These are phyloP conservation scores for Diutina sp. DNA, from an alignment of 1,139 yeast genomes.

Conservation along the genomic window DNA sequence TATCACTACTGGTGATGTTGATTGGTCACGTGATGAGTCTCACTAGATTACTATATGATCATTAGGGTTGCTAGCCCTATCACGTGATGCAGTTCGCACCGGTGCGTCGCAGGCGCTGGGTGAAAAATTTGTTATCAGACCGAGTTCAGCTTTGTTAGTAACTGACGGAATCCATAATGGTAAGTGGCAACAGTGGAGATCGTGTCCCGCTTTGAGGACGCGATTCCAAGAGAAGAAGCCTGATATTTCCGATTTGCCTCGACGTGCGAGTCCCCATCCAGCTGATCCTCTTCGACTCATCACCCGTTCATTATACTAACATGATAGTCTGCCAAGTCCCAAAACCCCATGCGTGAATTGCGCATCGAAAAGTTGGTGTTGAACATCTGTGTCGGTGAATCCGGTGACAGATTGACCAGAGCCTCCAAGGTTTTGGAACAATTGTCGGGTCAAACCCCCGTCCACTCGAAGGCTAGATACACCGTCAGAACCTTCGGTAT, in stretches of 20 bases:
- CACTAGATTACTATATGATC: too few species aligned
- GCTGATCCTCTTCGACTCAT: neutral
- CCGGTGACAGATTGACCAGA: slow-evolving; percentile 99
- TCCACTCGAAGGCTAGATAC: slow-evolving; percentile 99
- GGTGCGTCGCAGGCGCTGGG: neutral
- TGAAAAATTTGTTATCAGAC: neutral
- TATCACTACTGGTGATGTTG: too few species aligned
- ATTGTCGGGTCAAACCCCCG: slow-evolving; percentile 99
- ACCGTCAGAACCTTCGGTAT: slow-evolving; percentile 99
- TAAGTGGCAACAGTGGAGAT: neutral
- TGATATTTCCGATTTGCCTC: neutral
- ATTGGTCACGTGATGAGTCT: neutral
- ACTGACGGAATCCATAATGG: neutral
- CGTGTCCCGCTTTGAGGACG: neutral
- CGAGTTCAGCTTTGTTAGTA: neutral
- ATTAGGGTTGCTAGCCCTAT: neutral
- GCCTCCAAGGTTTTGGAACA: slow-evolving; percentile 99
- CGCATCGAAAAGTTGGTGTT: slow-evolving; percentile 98
- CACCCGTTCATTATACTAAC: neutral
- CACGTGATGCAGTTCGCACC: neutral
- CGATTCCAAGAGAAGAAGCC: neutral
- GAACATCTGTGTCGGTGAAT: slow-evolving; percentile 99
- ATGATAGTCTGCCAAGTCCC: slow-evolving; percentile 10
- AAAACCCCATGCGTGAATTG: slow-evolving; percentile 89
- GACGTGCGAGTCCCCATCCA: neutral